Evolutionary conservation across 1,284 basidiomycete genomes (phyloP), one percentile per base, ranked within the genome.

Genomic region (Ganoderma sp.): DNA sequence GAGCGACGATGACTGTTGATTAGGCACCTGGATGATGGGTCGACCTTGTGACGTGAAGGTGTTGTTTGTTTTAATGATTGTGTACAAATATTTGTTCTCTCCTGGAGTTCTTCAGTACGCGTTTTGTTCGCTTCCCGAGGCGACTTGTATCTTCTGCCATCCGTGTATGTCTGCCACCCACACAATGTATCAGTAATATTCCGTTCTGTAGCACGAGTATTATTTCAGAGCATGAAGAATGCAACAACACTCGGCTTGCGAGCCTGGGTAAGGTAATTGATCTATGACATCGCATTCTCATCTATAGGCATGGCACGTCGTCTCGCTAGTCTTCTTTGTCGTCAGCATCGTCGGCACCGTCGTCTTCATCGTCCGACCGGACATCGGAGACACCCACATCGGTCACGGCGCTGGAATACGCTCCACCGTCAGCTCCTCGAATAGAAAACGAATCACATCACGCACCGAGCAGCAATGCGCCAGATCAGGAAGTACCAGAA

Each of bases 401-500:
- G 9, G 70, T 67, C 19, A 77, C 17, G n/a, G 68, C 73, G 7
- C 75, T 78, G 60, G 6, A 0, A 1, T 39, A 39, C 6, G 10
- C 37, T 28, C 32, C 12, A 22, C n/a, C 56, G n/a, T 32, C 56
- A 39, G 10, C 37, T 58, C 10, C 34, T 2, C 9, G n/a, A 7
- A 34, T n/a, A n/a, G 32, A 34, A 12, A 4, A 7, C 14, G 37
- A 12, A 12, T 39, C n/a, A n/a, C 22, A 10, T 50, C 8, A 43
- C 39, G 41, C 25, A 56, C 87, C 87, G 81, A 63, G 79, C 76
- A 17, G 85, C 77, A 68, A 97, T 91, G 64, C 93, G 88, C 78
- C 87, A 81, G 76, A 97, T 95, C 58, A 95, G 83, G 79, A 85
- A 89, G 78, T 94, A 96, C 95, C 95, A 97, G 83, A 97, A 97